Percentiles rank a stretch among this genome's conserved stretches.
These are phyloP conservation scores for Pythium rhizo-oryzae DNA, from an alignment of 352 stramenopile genomes.

Conservation along the genomic window DNA sequence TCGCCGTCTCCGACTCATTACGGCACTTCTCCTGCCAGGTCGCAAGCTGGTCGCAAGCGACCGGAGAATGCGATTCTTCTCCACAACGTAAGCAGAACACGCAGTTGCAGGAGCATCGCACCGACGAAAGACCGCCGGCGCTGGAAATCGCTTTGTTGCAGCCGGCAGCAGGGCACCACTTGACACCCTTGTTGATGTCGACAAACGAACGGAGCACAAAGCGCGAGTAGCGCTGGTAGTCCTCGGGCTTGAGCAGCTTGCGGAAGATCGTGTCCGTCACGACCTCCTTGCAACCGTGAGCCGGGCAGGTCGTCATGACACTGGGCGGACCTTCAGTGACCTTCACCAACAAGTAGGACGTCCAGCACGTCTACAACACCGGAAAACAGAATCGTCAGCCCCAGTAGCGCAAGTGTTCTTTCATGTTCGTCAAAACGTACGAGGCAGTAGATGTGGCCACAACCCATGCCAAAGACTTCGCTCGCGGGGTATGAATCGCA, in stretches of 20 bases:
- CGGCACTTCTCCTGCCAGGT: constrained; percentile 97
- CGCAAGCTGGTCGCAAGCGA: constrained; percentile 92
- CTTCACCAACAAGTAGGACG: constrained; percentile 84
- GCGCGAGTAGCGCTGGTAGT: constrained; percentile 90
- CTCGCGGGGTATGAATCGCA: constrained; percentile 86
- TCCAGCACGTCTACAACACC: constrained; percentile 71
- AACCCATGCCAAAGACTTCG: constrained; percentile 94
- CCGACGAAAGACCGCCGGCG: constrained; percentile 74
- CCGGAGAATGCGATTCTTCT: constrained; percentile 96
- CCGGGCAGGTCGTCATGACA: constrained; percentile 94
- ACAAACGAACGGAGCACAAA: constrained; percentile 97
- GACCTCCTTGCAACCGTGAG: constrained; percentile 94
- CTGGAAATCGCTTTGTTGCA: constrained; percentile 95
- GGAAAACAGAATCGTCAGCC: no score
- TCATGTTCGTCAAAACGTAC: constrained; percentile 61
- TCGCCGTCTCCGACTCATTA: constrained; percentile 99
- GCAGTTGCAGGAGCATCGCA: constrained; percentile 84
- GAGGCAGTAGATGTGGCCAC: constrained; percentile 96
- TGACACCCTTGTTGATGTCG: constrained; percentile 97
- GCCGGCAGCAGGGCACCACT: constrained; percentile 96
- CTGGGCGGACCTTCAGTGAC: constrained; percentile 93
- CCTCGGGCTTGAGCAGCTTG: constrained; percentile 59
- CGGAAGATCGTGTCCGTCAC: constrained; percentile 73
- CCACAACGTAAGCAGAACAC: constrained; percentile 94
- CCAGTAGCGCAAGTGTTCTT: no score